Conservation (phyloP, 1,139 yeast genomes). For the Blastobotrys arbuscula region DNA sequence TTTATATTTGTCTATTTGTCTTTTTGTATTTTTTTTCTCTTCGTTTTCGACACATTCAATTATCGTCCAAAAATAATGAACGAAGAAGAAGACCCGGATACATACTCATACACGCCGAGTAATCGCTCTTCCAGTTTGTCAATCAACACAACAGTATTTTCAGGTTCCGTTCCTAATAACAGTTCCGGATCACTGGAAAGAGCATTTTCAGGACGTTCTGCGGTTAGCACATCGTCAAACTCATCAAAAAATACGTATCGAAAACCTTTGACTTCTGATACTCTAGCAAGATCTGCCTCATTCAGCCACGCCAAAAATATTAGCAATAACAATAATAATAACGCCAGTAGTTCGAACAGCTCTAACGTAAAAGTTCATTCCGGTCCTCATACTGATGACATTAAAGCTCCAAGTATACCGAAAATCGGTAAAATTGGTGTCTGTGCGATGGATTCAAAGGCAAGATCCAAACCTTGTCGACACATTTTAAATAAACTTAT, state of each 20-base stretch:
- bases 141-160: neutral
- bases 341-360: neutral
- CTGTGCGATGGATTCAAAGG: slow-evolving; percentile 98
- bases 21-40: no score
- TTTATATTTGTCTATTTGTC: neutral
- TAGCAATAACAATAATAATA: neutral
- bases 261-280: neutral
- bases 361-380: no score
- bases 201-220: neutral
- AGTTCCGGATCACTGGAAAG: neutral
- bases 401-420: slow-evolving; percentile 39
- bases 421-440: slow-evolving; percentile 93
- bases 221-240: neutral
- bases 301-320: neutral
- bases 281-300: neutral
- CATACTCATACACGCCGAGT: slow-evolving; percentile 10
- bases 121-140: slow-evolving; percentile 7
- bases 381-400: no score
- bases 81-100: slow-evolving; percentile 8
- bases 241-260: neutral
- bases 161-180: neutral
- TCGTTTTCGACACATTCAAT: no score
- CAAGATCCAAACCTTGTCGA: slow-evolving; percentile 91
- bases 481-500: slow-evolving; percentile 82
- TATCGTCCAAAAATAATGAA: slow-evolving; percentile 3